Evolutionary conservation across 164 flowering plant genomes (phyloP).

Genomic region (Piper longum): DNA sequence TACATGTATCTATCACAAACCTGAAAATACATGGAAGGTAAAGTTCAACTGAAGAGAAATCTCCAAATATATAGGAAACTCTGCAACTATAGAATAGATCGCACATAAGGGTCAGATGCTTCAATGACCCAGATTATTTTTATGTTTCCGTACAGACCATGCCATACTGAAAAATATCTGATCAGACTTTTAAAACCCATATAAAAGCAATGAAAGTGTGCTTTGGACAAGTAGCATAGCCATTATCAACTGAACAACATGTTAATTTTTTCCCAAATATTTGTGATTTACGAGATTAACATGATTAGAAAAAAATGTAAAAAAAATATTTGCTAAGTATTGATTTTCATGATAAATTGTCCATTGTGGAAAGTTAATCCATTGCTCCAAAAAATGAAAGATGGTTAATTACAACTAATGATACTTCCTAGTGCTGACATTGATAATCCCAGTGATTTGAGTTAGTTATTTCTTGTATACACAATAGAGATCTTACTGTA

Average conservation of each 20-base stretch:
- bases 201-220: no score
- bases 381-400: neutral
- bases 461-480: no score
- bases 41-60: neutral
- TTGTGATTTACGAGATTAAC: no score
- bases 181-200: neutral
- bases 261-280: neutral
- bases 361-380: neutral
- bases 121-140: neutral
- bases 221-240: no score
- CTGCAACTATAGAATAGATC: no score
- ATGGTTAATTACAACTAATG: neutral
- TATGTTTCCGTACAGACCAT: no score
- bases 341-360: neutral
- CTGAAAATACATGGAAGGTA: conserved; percentile 9
- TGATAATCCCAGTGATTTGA: no score
- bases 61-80: neutral
- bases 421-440: no score
- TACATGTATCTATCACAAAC: conserved; percentile 68
- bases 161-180: neutral
- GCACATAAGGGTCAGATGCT: no score
- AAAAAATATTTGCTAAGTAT: no score
- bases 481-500: no score
- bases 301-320: no score
- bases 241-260: neutral